Evolutionary conservation across 2,329 filamentous ascomycete genomes (phyloP).

Genomic region (Stachybotrys chartarum): DNA sequence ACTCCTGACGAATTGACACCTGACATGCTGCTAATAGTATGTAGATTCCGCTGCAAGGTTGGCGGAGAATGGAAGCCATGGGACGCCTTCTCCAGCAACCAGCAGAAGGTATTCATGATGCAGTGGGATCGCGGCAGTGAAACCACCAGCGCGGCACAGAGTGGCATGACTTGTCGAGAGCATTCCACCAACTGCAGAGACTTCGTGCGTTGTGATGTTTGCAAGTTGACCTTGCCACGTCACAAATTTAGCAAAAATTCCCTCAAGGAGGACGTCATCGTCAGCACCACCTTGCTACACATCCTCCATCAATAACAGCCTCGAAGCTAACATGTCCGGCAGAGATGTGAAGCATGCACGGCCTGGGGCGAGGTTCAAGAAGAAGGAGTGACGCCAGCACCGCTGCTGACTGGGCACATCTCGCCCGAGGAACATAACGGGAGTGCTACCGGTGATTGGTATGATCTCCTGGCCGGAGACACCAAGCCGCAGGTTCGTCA

Average conservation of each 20-base stretch:
- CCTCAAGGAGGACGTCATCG: conserved; percentile 18
- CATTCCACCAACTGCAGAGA: conserved; percentile 20
- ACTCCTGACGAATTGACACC: neutral
- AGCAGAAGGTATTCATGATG: conserved; percentile 18
- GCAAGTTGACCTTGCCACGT: conserved; percentile 16
- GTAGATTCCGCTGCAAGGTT: conserved; percentile 25
- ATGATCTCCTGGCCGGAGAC: neutral
- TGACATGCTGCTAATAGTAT: neutral
- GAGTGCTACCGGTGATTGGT: neutral
- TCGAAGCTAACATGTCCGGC: neutral
- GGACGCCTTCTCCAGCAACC: conserved; percentile 21
- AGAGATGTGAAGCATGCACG: conserved; percentile 27
- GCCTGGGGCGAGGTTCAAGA: conserved; percentile 30
- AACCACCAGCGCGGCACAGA: conserved; percentile 18
- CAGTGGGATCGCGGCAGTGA: conserved; percentile 5
- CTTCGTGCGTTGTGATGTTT: conserved; percentile 21
- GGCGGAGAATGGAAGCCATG: conserved; percentile 28
- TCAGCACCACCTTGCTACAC: conserved; percentile 10
- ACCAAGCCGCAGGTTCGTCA: neutral
- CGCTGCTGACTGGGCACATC: conserved; percentile 23
- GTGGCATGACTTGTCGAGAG: conserved; percentile 28
- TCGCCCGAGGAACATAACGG: conserved; percentile 18
- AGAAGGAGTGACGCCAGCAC: conserved; percentile 18
- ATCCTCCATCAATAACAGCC: neutral
- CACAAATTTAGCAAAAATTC: conserved; percentile 22